These are phyloP conservation scores for Phaeosphaeria sp. DNA, from an alignment of 2,329 filamentous ascomycete genomes.

Conservation along the genomic window DNA sequence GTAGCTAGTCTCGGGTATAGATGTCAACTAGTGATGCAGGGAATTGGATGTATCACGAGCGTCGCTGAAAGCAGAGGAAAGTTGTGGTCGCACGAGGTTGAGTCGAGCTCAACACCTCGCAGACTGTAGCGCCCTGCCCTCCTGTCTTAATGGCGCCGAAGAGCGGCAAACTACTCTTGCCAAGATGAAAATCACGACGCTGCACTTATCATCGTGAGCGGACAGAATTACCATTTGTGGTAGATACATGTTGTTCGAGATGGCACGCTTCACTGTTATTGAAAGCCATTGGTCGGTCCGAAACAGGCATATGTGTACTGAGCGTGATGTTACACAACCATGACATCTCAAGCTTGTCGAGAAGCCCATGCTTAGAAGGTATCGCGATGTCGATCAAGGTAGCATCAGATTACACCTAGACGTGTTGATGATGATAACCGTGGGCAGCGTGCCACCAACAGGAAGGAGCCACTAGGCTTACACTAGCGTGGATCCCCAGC, in stretches of 20 bases:
- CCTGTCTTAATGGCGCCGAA: slow-evolving; percentile 27
- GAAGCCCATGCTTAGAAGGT: slow-evolving; percentile 7
- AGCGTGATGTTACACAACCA: slow-evolving; percentile 36
- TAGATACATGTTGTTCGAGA: slow-evolving; percentile 15
- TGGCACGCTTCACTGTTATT: slow-evolving; percentile 25
- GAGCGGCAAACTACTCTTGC: slow-evolving; percentile 3
- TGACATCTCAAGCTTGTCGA: slow-evolving; percentile 17
- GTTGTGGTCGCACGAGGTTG: slow-evolving; percentile 25
- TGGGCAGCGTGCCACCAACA: slow-evolving; percentile 8
- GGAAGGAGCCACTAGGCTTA: neutral
- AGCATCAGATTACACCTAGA: slow-evolving; percentile 35
- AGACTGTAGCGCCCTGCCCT: slow-evolving; percentile 17
- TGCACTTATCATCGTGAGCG: slow-evolving; percentile 17
- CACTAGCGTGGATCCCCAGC: slow-evolving; percentile 26
- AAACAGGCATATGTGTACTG: slow-evolving; percentile 6
- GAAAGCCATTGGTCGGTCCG: slow-evolving; percentile 15
- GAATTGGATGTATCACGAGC: slow-evolving; percentile 13
- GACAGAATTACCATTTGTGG: slow-evolving; percentile 18
- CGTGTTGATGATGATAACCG: slow-evolving; percentile 24
- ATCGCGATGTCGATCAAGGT: slow-evolving; percentile 35
- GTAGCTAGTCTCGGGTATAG: neutral
- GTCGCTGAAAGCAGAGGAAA: slow-evolving; percentile 28
- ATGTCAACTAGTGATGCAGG: neutral
- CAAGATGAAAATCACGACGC: slow-evolving; percentile 14
- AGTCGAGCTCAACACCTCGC: slow-evolving; percentile 36